Base-by-base conservation (phyloP, 2,329 filamentous ascomycete species). In the Beauveria rudraprayagi region DNA sequence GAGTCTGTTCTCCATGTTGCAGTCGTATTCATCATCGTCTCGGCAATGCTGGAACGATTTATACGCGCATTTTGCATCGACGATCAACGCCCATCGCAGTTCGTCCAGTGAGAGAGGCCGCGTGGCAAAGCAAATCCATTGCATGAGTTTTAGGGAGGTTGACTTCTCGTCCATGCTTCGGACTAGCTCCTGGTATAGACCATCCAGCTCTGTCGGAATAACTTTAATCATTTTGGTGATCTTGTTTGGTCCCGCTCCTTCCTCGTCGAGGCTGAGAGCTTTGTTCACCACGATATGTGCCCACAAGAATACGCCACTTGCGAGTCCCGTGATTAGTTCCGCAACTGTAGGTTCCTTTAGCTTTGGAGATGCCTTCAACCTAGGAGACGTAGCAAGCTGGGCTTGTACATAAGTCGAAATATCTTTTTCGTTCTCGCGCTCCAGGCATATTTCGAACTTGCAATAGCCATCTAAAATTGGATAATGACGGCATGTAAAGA, bases 281-380 rank as follows among this genome's bases (percentile, higher is more conserved):
- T 43, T 48, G 0, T 66, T 44, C 6, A 69, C 63, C 0, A 73
- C 70, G 14, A 77, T 66, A n/a, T 37, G 56, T 0, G 71, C 72
- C 75, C 75, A 77, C 24, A 74, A 63, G 54, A 76, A 76, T 6
- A 76, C 62, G 2, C 74, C 73, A 0, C 55, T 24, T 1, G 74
- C 69, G 14, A 66, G 67, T 2, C 59, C 3, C 2, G 61, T 66
- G 22, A 76, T 71, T 0, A 65, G 19, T 1, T 62, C 26, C 7
- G 50, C 16, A 16, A 53, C 4, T 2, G 8, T 7, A 26, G 24
- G 24, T 26, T 26, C 24, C 24, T 26, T 26, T 26, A 26, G 24
- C 24, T 26, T 26, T 26, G 24, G 24, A 26, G 24, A 26, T 26
- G 24, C 24, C 5, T 26, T 26, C 5, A 26, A 5, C 24, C 24